Conservation (phyloP, 1,139 yeast species). For the Fermentozyma sake region DNA sequence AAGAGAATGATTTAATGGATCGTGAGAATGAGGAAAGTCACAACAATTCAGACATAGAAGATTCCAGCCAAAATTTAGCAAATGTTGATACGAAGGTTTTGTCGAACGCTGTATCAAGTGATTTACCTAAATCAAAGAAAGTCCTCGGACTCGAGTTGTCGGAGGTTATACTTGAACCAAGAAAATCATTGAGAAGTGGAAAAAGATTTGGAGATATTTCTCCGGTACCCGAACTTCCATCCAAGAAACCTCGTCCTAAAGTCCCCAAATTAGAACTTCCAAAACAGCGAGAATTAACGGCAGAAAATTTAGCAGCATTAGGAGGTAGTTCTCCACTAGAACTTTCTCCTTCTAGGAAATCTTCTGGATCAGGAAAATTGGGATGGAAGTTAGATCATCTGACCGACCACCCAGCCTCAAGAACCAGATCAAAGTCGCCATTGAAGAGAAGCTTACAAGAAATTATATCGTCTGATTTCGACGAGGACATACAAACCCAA, state of each 20-base stretch:
- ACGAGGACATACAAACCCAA: conserved; percentile 12
- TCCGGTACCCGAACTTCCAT: conserved; percentile 1
- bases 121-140: conserved; percentile 6
- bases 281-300: conserved; percentile 6
- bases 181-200: conserved; percentile 9
- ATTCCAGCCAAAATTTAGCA: too few species aligned
- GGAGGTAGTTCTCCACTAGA: too few species aligned
- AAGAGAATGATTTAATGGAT: neutral
- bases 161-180: conserved; percentile 7
- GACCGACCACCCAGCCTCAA: conserved; percentile 30
- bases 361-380: conserved; percentile 6
- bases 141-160: conserved; percentile 11
- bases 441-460: conserved; percentile 31
- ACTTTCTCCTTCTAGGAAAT: conserved; percentile 6
- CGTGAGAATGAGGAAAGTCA: neutral
- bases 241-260: conserved; percentile 2
- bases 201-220: conserved; percentile 6
- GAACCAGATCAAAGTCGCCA: conserved; percentile 44
- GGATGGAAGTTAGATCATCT: conserved; percentile 6
- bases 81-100: too few species aligned
- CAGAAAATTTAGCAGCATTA: too few species aligned
- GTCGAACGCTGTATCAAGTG: too few species aligned
- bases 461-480: conserved; percentile 20
- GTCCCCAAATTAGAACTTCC: conserved; percentile 6
- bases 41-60: too few species aligned